Evolutionary conservation across 164 flowering plant genomes (phyloP).

Genomic region (Pachysandra terminalis): DNA sequence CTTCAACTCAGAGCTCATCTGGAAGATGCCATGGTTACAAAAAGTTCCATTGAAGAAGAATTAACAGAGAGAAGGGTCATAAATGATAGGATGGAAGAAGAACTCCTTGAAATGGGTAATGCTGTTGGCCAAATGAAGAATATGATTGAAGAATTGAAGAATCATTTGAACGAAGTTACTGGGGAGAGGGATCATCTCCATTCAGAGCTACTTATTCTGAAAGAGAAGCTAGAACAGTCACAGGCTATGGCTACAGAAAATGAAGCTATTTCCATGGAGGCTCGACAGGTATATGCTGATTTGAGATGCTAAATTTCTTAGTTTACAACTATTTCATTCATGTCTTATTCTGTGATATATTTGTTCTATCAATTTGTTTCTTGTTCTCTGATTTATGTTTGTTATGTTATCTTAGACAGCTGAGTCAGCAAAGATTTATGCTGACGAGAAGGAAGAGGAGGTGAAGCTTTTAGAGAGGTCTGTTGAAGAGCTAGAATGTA

Average conservation of each 20-base stretch:
- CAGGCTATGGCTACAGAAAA: slow-evolving; percentile 59
- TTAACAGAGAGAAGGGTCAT: slow-evolving; percentile 36
- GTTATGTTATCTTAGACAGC: slow-evolving; percentile 44
- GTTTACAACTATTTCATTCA: background rate
- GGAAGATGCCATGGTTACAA: slow-evolving; percentile 36
- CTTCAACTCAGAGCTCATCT: slow-evolving; percentile 37
- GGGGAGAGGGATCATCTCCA: slow-evolving; percentile 54
- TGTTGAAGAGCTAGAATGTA: slow-evolving; percentile 87
- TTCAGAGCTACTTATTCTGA: slow-evolving; percentile 37
- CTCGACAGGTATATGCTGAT: slow-evolving; percentile 54
- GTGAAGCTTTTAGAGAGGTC: slow-evolving; percentile 84
- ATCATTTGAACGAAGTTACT: slow-evolving; percentile 38
- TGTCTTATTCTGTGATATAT: too few species aligned
- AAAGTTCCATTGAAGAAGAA: slow-evolving; percentile 50
- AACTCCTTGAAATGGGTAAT: slow-evolving; percentile 45
- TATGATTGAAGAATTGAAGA: slow-evolving; percentile 40
- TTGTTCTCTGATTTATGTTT: slow-evolving; percentile 8
- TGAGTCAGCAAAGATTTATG: slow-evolving; percentile 55
- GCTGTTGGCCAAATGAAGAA: slow-evolving; percentile 43
- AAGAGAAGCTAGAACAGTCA: slow-evolving; percentile 58
- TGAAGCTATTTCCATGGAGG: slow-evolving; percentile 71
- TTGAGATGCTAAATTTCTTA: background rate
- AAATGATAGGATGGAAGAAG: slow-evolving; percentile 54
- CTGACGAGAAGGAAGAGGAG: slow-evolving; percentile 85
- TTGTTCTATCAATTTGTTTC: too few species aligned